Evolutionary conservation across 177 flowering plant genomes (phyloP).

Genomic region (Tripterygium wilfordii): DNA sequence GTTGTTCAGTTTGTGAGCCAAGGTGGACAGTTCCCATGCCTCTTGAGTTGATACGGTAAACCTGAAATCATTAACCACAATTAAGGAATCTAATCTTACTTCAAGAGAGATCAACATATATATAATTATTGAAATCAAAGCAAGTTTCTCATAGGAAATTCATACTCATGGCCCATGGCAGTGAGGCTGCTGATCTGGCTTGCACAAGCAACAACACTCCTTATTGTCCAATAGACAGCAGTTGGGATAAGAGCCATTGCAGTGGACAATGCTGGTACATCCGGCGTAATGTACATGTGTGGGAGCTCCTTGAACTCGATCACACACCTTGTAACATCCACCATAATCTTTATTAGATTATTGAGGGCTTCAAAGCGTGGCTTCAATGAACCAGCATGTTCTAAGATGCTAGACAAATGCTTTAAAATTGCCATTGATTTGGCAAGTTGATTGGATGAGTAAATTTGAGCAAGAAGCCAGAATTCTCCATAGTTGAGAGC

Average conservation of each 20-base stretch:
- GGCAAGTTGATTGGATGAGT: constrained; percentile 44
- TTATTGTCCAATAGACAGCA: constrained; percentile 37
- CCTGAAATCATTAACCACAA: constrained; percentile 25
- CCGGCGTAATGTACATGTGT: constrained; percentile 21
- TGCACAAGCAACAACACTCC: constrained; percentile 26
- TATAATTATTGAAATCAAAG: too few species aligned
- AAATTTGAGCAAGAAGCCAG: constrained; percentile 55
- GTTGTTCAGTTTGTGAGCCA: constrained; percentile 51
- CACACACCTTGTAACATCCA: constrained; percentile 35
- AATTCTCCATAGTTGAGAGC: constrained; percentile 58
- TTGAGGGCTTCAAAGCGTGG: constrained; percentile 31
- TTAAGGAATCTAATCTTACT: not conserved
- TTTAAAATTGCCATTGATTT: constrained; percentile 44
- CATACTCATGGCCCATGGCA: constrained; percentile 24
- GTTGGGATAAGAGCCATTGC: constrained; percentile 27
- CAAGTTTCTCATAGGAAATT: too few species aligned
- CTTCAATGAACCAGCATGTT: constrained; percentile 19
- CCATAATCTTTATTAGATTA: constrained; percentile 27
- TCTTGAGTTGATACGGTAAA: constrained; percentile 34
- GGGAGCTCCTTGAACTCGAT: constrained; percentile 46
- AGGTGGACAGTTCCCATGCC: constrained; percentile 57
- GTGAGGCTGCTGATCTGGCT: constrained; percentile 22
- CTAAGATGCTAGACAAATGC: constrained; percentile 40
- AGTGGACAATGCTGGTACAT: constrained; percentile 18
- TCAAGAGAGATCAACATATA: too few species aligned